Base-by-base conservation (phyloP, 2,329 filamentous ascomycete species). In the Leptodontidium sp. region DNA sequence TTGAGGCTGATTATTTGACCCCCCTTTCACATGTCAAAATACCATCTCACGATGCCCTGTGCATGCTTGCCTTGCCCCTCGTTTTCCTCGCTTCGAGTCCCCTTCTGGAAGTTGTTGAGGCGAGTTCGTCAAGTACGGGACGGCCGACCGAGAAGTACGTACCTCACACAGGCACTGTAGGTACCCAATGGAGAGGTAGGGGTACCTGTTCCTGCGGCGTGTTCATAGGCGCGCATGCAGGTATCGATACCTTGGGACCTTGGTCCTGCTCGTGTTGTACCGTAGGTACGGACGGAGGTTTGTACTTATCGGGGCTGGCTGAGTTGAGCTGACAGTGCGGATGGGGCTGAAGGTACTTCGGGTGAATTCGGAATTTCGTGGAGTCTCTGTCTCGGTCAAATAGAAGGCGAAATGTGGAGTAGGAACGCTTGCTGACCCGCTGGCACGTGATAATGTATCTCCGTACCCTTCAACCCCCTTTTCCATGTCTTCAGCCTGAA, bases 11-110 rank as follows among this genome's bases (percentile, higher is more conserved):
- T 55, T 59, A 15, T 15, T 6, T 6, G 29, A 32, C 29, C 29
- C 29, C 29, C 29, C 26, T 58, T 65, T 65, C 64, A 65, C 64
- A 65, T 65, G 64, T 45, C 62, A 65, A 55, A 40, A 32, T 17
- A 12, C n/a, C 32, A 24, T 40, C n/a, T 14, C 32, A 26, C n/a
- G 17, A 26, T 40, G n/a, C n/a, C 6, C 29, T 6, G 6, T 32
- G 24, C n/a, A 21, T 21, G 21, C 21, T 21, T 21, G 21, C 21
- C 21, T 1, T 15, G 17, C 50, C 32, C 61, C 32, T 40, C 61
- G 47, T 50, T 64, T 64, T 32, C 53, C 47, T 52, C 43, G 32
- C 43, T 49, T 59, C 57, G 57, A 38, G 11, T 45, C 57, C 38
- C 24, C 38, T 43, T 45, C 11, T 45, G 57, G 38, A 59, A 45